These are phyloP conservation scores for Eucommia ulmoides DNA, from an alignment of 257 asterid genomes.

Conservation along the genomic window DNA sequence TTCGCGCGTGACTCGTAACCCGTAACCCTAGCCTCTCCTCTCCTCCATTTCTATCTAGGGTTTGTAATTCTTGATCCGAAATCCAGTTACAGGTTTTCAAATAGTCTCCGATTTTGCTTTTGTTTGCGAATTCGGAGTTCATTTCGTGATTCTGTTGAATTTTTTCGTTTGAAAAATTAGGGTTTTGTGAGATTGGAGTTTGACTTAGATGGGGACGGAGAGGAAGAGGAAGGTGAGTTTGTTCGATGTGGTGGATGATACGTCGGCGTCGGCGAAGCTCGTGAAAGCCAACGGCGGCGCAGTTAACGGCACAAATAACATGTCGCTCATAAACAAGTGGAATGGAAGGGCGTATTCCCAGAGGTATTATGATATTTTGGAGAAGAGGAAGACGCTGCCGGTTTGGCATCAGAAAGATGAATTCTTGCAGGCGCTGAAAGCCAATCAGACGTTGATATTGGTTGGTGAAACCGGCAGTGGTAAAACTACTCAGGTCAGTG, in stretches of 20 bases:
- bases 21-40: too few relatives aligned
- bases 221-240: conserved; percentile 92
- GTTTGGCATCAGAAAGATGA: conserved; percentile 97
- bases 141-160: too few relatives aligned
- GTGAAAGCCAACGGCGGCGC: conserved; percentile 34
- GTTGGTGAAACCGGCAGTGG: conserved; percentile 99
- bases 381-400: conserved; percentile 81
- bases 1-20: too few relatives aligned
- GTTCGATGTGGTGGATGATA: conserved; percentile 88
- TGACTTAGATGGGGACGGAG: conserved; percentile 67
- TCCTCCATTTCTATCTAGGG: too few relatives aligned
- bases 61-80: too few relatives aligned
- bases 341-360: conserved; percentile 57
- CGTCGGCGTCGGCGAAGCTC: conserved; percentile 37
- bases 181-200: too few relatives aligned
- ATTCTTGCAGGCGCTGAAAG: conserved; percentile 55
- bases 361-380: conserved; percentile 70
- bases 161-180: too few relatives aligned
- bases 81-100: too few relatives aligned
- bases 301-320: conserved; percentile 12
- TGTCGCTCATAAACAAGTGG: conserved; percentile 48
- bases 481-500: conserved; percentile 87
- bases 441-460: conserved; percentile 63
- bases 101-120: too few relatives aligned
- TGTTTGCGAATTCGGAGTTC: too few relatives aligned